A percentile compares a stretch with the other conserved stretches of the same genome.
Conservation (phyloP, 441 rosid species). For the Adansonia rubrostipa region DNA sequence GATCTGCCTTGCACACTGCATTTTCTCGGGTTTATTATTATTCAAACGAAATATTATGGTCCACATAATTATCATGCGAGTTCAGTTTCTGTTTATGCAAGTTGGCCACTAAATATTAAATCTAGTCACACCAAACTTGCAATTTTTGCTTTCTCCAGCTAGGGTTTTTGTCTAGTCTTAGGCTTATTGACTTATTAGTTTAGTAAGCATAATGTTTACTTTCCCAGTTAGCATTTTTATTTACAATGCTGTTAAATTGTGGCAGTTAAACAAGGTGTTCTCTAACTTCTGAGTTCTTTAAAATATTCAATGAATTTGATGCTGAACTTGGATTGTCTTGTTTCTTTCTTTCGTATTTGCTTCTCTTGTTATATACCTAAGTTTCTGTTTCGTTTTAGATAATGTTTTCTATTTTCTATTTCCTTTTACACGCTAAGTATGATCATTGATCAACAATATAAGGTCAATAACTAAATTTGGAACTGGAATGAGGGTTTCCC, state of each 20-base stretch:
- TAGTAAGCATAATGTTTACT: neutral
- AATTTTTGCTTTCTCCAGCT: neutral
- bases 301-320: constrained; percentile 15
- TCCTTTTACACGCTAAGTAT: neutral
- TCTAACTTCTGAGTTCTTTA: constrained; percentile 1
- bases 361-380: neutral
- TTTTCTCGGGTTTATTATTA: neutral
- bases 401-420: constrained; percentile 9
- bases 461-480: constrained; percentile 2
- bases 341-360: neutral
- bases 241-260: neutral
- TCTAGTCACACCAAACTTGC: neutral
- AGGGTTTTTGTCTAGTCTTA: neutral
- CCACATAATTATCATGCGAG: neutral
- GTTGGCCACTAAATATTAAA: neutral
- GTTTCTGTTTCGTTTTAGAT: neutral
- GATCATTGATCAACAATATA: neutral
- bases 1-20: neutral
- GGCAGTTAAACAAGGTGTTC: neutral
- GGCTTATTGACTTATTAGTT: neutral
- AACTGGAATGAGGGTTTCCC: constrained; percentile 6
- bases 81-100: neutral
- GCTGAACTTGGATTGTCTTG: neutral
- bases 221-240: neutral
- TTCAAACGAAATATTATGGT: neutral